Evolutionary conservation across 352 stramenopile genomes (phyloP).

Genomic region (Phytophthora chlamydospora): DNA sequence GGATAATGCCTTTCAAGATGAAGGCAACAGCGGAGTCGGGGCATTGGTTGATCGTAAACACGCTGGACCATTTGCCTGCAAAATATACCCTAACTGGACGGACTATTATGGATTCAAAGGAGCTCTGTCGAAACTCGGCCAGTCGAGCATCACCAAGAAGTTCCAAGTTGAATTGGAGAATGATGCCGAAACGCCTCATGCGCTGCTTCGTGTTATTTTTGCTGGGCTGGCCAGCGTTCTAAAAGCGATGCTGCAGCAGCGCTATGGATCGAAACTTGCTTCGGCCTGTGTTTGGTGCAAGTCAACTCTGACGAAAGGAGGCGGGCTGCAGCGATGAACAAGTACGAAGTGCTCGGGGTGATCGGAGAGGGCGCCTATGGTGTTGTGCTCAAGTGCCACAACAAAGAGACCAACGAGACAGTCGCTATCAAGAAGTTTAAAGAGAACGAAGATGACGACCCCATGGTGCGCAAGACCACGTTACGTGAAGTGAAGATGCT

Average conservation of each 20-base stretch:
- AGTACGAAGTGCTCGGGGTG: conserved; percentile 94
- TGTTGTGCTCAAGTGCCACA: conserved; percentile 93
- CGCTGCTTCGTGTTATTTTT: conserved; percentile 31
- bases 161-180: conserved; percentile 15
- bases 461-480: conserved; percentile 94
- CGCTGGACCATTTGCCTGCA: neutral
- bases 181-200: conserved; percentile 21
- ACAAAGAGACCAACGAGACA: conserved; percentile 96
- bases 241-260: conserved; percentile 30
- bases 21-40: neutral
- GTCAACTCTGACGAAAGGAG: conserved; percentile 23
- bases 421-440: conserved; percentile 99
- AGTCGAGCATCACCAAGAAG: conserved; percentile 1
- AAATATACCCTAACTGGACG: conserved; percentile 2
- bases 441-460: conserved; percentile 90
- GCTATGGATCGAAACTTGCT: conserved; percentile 35
- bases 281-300: conserved; percentile 25
- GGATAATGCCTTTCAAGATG: neutral
- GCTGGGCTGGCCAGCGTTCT: conserved; percentile 21
- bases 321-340: conserved; percentile 79
- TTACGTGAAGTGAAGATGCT: conserved; percentile 99
- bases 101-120: neutral
- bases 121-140: conserved; percentile 7
- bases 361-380: conserved; percentile 95
- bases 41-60: too few species aligned